Conservation (phyloP, 225 moss, liverwort and hornwort genomes). For the Physcomitrellopsis africana region DNA sequence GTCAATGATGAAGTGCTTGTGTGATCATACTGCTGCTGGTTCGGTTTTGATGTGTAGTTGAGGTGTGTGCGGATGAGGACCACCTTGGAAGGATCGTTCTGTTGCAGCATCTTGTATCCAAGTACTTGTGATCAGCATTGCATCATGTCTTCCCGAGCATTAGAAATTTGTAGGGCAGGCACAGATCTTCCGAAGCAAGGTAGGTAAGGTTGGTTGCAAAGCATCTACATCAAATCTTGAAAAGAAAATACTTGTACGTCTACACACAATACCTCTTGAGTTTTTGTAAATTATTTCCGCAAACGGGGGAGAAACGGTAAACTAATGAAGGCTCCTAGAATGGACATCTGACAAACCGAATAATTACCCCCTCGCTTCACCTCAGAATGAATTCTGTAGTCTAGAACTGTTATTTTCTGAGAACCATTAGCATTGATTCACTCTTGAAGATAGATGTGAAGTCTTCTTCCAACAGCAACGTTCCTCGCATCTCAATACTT, state of each 20-base stretch:
- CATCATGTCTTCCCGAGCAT: slow-evolving; percentile 10
- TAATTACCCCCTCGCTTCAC: too few species aligned
- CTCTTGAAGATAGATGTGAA: too few species aligned
- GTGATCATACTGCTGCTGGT: background rate
- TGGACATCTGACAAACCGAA: too few species aligned
- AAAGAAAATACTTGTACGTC: background rate
- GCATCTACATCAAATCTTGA: too few species aligned
- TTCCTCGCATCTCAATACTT: too few species aligned
- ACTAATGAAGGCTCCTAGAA: too few species aligned
- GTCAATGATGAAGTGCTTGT: background rate
- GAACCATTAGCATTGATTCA: too few species aligned
- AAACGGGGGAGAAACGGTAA: too few species aligned
- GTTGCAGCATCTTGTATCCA: background rate
- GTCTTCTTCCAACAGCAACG: too few species aligned
- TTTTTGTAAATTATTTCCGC: background rate
- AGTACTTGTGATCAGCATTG: slow-evolving; percentile 4
- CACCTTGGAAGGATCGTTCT: background rate
- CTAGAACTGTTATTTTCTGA: too few species aligned
- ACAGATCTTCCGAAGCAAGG: background rate
- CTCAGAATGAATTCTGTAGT: too few species aligned
- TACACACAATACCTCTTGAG: background rate
- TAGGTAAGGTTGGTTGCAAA: background rate
- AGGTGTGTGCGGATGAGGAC: background rate
- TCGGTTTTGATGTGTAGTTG: background rate
- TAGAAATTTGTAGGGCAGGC: background rate